Evolutionary conservation across 805 yeast species (phyloP).

Genomic region (Candida nanaspora): DNA sequence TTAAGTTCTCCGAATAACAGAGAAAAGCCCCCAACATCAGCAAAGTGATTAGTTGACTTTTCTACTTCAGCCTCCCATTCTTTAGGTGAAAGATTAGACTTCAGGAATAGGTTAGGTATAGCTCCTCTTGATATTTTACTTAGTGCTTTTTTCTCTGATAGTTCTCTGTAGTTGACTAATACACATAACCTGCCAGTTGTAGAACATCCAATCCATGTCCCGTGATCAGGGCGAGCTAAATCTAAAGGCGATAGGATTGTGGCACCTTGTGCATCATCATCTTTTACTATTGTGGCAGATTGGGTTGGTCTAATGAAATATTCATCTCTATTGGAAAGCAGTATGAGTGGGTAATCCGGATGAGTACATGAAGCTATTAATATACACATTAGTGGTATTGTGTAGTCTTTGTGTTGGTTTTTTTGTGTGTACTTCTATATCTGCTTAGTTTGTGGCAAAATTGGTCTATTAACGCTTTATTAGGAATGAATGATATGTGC

Average conservation of each 20-base stretch:
- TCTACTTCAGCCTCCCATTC: constrained; percentile 38
- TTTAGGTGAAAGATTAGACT: constrained; percentile 24
- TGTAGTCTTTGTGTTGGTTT: too few relatives aligned
- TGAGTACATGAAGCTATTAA: constrained; percentile 59
- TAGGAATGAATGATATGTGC: too few relatives aligned
- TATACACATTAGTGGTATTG: constrained; percentile 58
- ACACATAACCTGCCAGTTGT: constrained; percentile 57
- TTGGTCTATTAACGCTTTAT: too few relatives aligned
- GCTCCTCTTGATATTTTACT: constrained; percentile 36
- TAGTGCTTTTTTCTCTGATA: constrained; percentile 13
- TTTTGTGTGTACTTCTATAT: too few relatives aligned
- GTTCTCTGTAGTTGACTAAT: constrained; percentile 67
- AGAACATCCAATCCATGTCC: constrained; percentile 84
- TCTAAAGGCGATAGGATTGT: constrained; percentile 64
- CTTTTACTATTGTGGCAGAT: constrained; percentile 34
- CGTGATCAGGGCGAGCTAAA: constrained; percentile 63
- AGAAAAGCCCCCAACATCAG: constrained; percentile 55
- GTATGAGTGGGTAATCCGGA: constrained; percentile 66
- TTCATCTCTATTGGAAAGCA: constrained; percentile 86
- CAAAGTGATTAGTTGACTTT: constrained; percentile 19
- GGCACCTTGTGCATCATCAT: constrained; percentile 7
- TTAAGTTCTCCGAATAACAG: constrained; percentile 46
- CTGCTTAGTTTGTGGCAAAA: too few relatives aligned
- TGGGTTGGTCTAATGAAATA: constrained; percentile 67
- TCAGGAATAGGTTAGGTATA: constrained; percentile 33